Base-by-base conservation (phyloP, 371 early-diverging fungal species). In the Apophysomyces variabilis region DNA sequence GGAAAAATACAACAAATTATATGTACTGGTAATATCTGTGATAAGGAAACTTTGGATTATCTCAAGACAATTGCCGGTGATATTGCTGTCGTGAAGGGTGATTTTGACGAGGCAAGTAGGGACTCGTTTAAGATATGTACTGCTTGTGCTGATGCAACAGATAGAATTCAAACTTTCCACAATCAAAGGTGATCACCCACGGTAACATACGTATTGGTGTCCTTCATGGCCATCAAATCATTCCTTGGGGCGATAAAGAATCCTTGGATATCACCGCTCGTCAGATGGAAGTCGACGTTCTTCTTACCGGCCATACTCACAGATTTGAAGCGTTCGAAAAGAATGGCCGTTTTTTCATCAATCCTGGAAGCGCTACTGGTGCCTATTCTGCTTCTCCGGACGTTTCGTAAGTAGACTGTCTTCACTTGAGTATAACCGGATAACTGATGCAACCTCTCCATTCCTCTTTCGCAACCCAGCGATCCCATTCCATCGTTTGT, bases 1-100 rank as follows among this genome's bases (percentile, higher is more conserved):
- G 98, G 97, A 45, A 96, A 97, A 74, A 98, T 98, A 64, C 95
- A 96, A 76, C 93, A 93, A 74, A 95, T 96, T 66, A 83, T 98
- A 57, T 92, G 92, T 72, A 96, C 96, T 8, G 98, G 98, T 44
- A 97, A 97, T 76, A 75, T 93, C 5, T 87, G 86, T 38, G 91
- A 92, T 77, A 85, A 87, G 44, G 94, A 93, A 41, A 92, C 93
- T 0, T 87, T 88, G 69, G 95, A 96, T 62, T 96, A 93, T 73
- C 83, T 98, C 65, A 84, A 91, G 60, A 89, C 92, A 13, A 89
- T 98, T 62, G 88, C 92, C 38, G 84, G 90, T 58, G 92, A 94
- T 67, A 83, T 96, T 46, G 84, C 87, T 45, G 79, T 90, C 2
- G 95, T 94, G 37, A 79, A 88, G 45, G 97, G 97, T 60, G 96